Evolutionary conservation across 306 rosid species (phyloP).

Genomic region (Ammopiptanthus mongolicus): DNA sequence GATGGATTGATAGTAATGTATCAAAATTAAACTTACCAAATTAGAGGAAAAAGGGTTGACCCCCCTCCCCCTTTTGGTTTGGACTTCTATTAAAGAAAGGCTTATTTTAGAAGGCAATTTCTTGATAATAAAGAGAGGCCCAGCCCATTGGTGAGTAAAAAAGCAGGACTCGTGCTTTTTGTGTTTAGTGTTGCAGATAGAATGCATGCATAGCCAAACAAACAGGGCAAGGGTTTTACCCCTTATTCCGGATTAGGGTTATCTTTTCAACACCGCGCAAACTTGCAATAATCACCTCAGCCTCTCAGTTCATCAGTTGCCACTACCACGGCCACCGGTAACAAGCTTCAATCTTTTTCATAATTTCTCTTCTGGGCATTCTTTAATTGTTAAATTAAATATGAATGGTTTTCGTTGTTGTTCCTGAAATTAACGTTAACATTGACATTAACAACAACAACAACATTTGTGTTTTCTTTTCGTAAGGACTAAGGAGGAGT

Average conservation of each 20-base stretch:
- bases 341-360: conserved; percentile 20
- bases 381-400: neutral
- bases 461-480: conserved; percentile 3
- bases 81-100: no score
- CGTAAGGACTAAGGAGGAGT: conserved; percentile 15
- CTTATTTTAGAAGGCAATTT: no score
- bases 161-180: neutral
- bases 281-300: conserved; percentile 9
- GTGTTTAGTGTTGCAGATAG: neutral
- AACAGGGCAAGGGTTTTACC: neutral
- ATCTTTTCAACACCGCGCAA: conserved; percentile 26
- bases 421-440: neutral
- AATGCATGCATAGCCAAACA: conserved; percentile 24
- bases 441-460: neutral
- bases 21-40: no score
- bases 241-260: conserved; percentile 71
- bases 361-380: neutral
- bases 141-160: neutral
- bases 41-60: no score
- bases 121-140: no score
- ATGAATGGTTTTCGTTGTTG: neutral
- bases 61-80: no score
- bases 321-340: conserved; percentile 1
- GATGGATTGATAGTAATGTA: no score
- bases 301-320: neutral